phyloP scores from a whole-genome alignment of 108 stramenopile species.

The Thalassiosira profunda region DNA sequence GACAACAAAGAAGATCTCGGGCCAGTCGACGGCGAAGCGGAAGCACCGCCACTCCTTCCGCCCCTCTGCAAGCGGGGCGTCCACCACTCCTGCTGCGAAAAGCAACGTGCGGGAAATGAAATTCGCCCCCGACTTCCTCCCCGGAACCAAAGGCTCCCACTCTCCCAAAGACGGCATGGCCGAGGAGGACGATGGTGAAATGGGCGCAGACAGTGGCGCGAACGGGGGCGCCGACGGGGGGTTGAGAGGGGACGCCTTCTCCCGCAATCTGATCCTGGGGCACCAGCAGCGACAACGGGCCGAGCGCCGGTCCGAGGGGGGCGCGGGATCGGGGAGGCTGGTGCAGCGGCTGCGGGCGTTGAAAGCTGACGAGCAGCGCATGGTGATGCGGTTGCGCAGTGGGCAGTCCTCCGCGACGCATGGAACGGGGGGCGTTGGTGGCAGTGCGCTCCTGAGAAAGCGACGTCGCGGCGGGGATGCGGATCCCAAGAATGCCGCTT shows the following conservation, averaged over 20 bases:
- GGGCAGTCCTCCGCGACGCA: not conserved
- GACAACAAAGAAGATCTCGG: too few species aligned
- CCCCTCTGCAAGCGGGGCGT: not conserved
- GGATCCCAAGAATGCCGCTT: conserved; percentile 8
- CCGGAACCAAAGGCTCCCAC: not conserved
- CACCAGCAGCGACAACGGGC: not conserved
- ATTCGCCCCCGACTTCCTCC: conserved; percentile 1
- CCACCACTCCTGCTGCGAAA: not conserved
- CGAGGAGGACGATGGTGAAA: not conserved
- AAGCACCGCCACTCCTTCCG: conserved; percentile 3
- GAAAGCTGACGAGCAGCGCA: conserved; percentile 20
- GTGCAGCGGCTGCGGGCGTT: conserved; percentile 28
- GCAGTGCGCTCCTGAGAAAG: not conserved
- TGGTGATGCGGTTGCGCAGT: conserved; percentile 28
- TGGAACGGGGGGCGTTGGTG: not conserved
- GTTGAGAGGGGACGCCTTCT: not conserved
- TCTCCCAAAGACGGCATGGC: too few species aligned
- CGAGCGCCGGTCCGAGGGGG: not conserved
- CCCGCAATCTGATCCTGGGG: not conserved
- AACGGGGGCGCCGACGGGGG: too few species aligned
- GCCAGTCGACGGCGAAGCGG: not conserved
- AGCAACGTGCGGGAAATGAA: not conserved
- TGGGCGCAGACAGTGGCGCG: not conserved
- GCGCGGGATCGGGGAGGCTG: conserved; percentile 14
- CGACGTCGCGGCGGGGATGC: conserved; percentile 10